Percentiles rank a stretch among this genome's conserved stretches.
Conservation (phyloP, 164 flowering plant genomes). For the Akebia trifoliata region DNA sequence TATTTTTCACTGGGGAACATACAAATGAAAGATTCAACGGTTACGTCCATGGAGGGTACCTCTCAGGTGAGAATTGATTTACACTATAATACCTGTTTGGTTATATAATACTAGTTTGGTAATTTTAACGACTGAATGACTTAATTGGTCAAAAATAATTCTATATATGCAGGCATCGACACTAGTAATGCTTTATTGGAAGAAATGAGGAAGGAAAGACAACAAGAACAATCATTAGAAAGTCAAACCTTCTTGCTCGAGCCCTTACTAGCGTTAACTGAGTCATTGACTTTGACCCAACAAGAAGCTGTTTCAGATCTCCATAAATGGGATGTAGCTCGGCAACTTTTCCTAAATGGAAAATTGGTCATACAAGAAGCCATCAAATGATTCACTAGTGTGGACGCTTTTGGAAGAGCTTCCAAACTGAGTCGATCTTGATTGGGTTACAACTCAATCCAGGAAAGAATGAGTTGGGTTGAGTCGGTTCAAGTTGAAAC, state of each 20-base stretch:
- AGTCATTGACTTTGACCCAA: constrained; percentile 42
- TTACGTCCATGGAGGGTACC: constrained; percentile 89
- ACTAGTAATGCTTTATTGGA: constrained; percentile 51
- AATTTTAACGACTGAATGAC: too few species aligned
- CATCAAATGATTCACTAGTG: constrained; percentile 48
- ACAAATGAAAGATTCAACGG: constrained; percentile 85
- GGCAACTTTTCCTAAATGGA: constrained; percentile 43
- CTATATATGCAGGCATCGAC: constrained; percentile 84
- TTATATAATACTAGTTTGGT: background rate
- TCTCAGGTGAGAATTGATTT: constrained; percentile 50
- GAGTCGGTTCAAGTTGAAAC: too few species aligned
- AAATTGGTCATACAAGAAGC: constrained; percentile 55
- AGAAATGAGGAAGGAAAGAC: constrained; percentile 44
- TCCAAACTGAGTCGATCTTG: too few species aligned
- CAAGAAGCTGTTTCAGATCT: constrained; percentile 45
- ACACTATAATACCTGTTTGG: too few species aligned
- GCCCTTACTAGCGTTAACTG: constrained; percentile 55
- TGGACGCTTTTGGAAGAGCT: too few species aligned
- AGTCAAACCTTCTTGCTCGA: constrained; percentile 38
- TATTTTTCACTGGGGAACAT: constrained; percentile 87
- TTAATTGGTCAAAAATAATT: too few species aligned
- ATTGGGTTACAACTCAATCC: too few species aligned
- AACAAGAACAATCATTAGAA: constrained; percentile 11
- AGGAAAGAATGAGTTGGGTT: too few species aligned
- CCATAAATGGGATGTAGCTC: constrained; percentile 59